Evolutionary conservation across 805 yeast species (phyloP), one percentile per base, ranked within the genome.

Genomic region (Metahyphopichia silvanorum): DNA sequence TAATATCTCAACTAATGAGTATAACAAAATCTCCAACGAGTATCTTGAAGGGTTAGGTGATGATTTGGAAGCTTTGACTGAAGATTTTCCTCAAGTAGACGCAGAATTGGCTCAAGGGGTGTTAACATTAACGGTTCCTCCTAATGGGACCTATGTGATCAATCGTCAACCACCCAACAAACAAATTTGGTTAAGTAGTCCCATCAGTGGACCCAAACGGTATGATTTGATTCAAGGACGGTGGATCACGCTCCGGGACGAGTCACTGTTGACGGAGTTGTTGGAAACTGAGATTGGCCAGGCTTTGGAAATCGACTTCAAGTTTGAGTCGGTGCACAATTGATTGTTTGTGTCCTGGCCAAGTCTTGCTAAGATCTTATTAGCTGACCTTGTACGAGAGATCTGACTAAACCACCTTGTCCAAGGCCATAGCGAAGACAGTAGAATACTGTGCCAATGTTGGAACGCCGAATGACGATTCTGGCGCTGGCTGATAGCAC

Each of bases 131-230:
- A 76, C 69, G 5, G 47, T 85, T 12, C 86, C 91, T 3, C 74
- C 79, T 1, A 65, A 68, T 12, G 98, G 97, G 2, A 75, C 89
- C 0, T 93, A 93, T 53, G 95, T 93, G 18, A 81, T 93, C 52
- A 93, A 93, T 65, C 91, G 88, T 53, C 98, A 93, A 60, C 98
- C 98, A 1, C 97, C 98, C 3, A 93, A 88, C 61, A 83, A 86
- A 60, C 99, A 93, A 57, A 82, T 93, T 19, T 93, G 99, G 99
- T 70, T 91, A 33, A 78, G 94, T 38, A 84, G 95, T 27, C 99
- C 99, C 0, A 52, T 87, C 3, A 83, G 94, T 6, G 98, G 98
- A 0, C 98, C 98, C 5, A 87, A 88, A 51, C 49, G 71, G 35
- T 60, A 53, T 38, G 98, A 93, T 55, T 76, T 74, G 40, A 69